phyloP scores from a whole-genome alignment of 352 stramenopile species.

The Globisporangium perplexum region DNA sequence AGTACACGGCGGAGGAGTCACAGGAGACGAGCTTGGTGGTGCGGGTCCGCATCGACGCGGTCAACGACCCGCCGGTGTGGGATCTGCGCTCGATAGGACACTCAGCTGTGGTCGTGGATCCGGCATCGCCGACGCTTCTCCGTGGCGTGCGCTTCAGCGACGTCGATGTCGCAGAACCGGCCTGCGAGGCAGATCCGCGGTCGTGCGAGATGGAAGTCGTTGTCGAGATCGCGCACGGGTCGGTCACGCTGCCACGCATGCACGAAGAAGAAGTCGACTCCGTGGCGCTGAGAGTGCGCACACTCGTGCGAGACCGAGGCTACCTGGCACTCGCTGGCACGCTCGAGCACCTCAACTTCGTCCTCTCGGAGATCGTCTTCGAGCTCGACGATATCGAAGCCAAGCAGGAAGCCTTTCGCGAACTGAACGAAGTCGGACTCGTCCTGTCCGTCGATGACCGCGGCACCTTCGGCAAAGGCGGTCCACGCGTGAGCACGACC shows the following conservation, averaged over 20 bases:
- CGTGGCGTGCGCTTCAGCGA: conserved; percentile 38
- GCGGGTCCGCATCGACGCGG: conserved; percentile 28
- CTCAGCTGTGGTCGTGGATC: conserved; percentile 1
- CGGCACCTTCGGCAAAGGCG: conserved; percentile 41
- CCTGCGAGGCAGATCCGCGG: conserved; percentile 1
- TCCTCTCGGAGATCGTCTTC: conserved; percentile 41
- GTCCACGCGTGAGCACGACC: conserved; percentile 31
- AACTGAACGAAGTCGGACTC: conserved; percentile 27
- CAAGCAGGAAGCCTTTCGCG: background rate
- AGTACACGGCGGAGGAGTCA: conserved; percentile 33
- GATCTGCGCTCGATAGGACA: conserved; percentile 20
- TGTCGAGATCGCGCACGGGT: conserved; percentile 34
- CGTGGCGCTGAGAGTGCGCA: background rate
- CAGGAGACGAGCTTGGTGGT: conserved; percentile 20
- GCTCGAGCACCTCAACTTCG: conserved; percentile 28
- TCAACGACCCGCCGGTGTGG: conserved; percentile 64
- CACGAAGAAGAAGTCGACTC: conserved; percentile 2
- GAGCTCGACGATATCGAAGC: conserved; percentile 26
- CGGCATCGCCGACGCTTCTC: conserved; percentile 19
- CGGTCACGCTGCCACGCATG: conserved; percentile 29
- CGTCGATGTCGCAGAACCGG: conserved; percentile 23
- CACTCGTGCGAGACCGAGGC: conserved; percentile 4
- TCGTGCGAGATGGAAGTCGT: conserved; percentile 50
- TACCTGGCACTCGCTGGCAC: conserved; percentile 35
- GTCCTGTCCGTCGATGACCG: conserved; percentile 55